Conservation (phyloP, 83 land plant species). For the Isoetes engelmannii region DNA sequence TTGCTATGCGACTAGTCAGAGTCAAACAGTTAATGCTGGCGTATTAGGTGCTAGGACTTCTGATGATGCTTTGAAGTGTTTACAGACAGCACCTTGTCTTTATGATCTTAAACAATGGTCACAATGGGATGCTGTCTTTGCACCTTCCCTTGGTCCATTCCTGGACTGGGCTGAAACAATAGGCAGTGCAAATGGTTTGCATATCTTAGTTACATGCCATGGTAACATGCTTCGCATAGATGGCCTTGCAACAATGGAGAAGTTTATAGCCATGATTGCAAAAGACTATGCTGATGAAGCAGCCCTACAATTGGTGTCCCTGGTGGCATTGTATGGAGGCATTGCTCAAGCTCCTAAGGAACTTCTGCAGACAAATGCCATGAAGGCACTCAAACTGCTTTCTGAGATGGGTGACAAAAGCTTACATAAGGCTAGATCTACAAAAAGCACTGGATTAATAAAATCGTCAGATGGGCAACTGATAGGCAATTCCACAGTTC, state of each 20-base stretch:
- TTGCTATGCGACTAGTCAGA: constrained; percentile 5
- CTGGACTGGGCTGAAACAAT: constrained; percentile 56
- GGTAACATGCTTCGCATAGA: constrained; percentile 65
- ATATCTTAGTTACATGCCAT: constrained; percentile 46
- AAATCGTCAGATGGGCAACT: no score
- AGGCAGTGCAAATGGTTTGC: constrained; percentile 33
- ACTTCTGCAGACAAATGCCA: constrained; percentile 51
- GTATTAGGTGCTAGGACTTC: constrained; percentile 27
- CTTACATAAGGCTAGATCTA: no score
- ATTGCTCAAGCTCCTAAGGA: constrained; percentile 39
- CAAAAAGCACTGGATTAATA: no score
- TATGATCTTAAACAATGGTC: constrained; percentile 65
- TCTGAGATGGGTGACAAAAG: no score
- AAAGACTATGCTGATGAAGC: constrained; percentile 44
- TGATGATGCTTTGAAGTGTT: constrained; percentile 52
- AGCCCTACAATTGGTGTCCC: constrained; percentile 53
- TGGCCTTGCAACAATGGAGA: constrained; percentile 46
- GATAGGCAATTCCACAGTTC: no score
- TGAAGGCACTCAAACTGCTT: constrained; percentile 44
- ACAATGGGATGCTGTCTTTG: constrained; percentile 78
- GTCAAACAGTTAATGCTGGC: constrained; percentile 11
- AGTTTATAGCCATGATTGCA: constrained; percentile 44
- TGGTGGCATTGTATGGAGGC: constrained; percentile 54
- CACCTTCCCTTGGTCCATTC: constrained; percentile 79
- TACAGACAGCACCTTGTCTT: constrained; percentile 67